Evolutionary conservation across 305 asterid species (phyloP).

Genomic region (Solanum aculeatissimum): DNA sequence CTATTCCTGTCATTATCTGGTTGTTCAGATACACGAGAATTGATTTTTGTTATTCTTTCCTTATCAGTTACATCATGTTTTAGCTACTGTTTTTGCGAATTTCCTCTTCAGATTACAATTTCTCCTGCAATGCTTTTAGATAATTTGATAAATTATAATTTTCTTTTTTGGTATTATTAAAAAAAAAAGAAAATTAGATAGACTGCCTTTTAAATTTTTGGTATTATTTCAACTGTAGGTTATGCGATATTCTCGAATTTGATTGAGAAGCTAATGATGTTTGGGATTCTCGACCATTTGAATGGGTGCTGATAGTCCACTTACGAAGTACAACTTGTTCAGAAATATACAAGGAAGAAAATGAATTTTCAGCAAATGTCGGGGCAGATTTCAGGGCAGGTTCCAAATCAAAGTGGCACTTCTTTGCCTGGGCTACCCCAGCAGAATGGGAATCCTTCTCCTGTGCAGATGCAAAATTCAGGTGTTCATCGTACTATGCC

Average conservation of each 20-base stretch:
- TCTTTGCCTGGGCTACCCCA: constrained; percentile 45
- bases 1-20: not conserved
- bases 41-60: not conserved
- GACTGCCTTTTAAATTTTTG: not conserved
- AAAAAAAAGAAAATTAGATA: not conserved
- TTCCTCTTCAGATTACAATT: not conserved
- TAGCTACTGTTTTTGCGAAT: not conserved
- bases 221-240: not conserved
- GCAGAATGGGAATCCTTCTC: constrained; percentile 51
- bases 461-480: constrained; percentile 68
- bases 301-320: not conserved
- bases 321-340: not conserved
- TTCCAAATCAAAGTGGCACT: constrained; percentile 54
- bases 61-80: not conserved
- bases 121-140: not conserved
- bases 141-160: not conserved
- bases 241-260: not conserved
- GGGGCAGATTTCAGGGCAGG: constrained; percentile 75
- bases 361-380: constrained; percentile 74
- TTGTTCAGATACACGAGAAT: not conserved
- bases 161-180: too few relatives aligned
- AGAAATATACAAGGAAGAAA: constrained; percentile 3
- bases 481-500: constrained; percentile 30
- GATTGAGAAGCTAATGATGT: not conserved
- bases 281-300: not conserved